phyloP scores from a whole-genome alignment of 2,329 filamentous ascomycete genomes.

The Penicillium capsulatum region DNA sequence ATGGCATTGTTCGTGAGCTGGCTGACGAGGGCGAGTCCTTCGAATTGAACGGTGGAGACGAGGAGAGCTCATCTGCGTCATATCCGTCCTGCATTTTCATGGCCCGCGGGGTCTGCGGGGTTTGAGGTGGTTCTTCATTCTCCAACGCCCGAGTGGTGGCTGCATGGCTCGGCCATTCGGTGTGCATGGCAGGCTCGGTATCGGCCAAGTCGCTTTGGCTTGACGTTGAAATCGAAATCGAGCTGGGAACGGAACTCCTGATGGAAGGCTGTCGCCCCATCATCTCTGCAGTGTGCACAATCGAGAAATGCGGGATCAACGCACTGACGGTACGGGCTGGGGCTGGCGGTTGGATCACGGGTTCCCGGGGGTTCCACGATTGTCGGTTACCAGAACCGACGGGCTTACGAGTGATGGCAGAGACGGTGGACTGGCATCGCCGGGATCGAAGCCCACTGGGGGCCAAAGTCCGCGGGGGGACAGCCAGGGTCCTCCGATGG shows the following conservation, averaged over 20 bases:
- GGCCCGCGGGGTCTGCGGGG: constrained; percentile 2
- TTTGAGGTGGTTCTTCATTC: constrained; percentile 2
- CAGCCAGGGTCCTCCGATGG: constrained; percentile 23
- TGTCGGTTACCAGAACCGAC: constrained; percentile 32
- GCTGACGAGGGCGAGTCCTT: constrained; percentile 13
- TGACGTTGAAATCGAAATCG: constrained; percentile 2
- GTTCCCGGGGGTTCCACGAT: constrained; percentile 26
- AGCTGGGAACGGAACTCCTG: too few species aligned
- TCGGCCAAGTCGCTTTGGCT: constrained; percentile 12
- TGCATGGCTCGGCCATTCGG: not conserved
- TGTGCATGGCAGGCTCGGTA: constrained; percentile 7
- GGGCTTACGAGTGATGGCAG: constrained; percentile 36
- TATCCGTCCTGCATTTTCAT: not conserved
- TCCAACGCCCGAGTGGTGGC: not conserved
- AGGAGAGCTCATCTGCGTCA: not conserved
- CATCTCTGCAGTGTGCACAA: constrained; percentile 11
- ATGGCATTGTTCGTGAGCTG: constrained; percentile 22
- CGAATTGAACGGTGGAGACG: constrained; percentile 4
- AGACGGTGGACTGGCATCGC: constrained; percentile 22
- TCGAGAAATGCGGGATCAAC: constrained; percentile 33
- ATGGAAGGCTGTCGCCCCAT: not conserved
- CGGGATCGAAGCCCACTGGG: constrained; percentile 18
- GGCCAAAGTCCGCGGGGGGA: constrained; percentile 34
- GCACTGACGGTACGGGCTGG: constrained; percentile 19
- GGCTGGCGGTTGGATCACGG: constrained; percentile 15